Evolutionary conservation across 2,329 filamentous ascomycete species (phyloP), one percentile per base, ranked within the genome.

Genomic region (Hypoxylon sp.): DNA sequence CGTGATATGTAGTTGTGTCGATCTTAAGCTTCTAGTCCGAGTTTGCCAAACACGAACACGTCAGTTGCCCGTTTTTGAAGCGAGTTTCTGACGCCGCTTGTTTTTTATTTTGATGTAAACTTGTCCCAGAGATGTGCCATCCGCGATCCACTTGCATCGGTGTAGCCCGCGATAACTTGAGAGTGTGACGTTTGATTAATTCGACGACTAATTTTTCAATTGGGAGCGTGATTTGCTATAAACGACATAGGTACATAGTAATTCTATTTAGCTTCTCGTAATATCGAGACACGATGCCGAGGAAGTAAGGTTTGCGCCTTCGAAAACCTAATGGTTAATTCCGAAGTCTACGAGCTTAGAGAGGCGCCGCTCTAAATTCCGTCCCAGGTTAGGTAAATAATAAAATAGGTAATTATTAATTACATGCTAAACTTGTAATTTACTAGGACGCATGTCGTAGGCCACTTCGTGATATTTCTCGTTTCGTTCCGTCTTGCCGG

Each of bases 1-100:
- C 62, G 57, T 59, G 47, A 56, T 67, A 56, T 58, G 53, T 39
- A 59, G 52, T 50, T 56, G 48, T 63, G 67, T 48, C 64, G 67
- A 67, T 69, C 67, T 46, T 57, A 28, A 57, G 52, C 49, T 37
- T 59, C 50, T 62, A 49, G 53, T 20, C 39, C 47, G 20, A 19
- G 34, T 48, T 44, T 55, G 48, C 48, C 49, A 58, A 64, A 46
- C 24, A 30, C 11, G 3, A 39, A 24, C 30, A 63, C 52, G 50
- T 34, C 26, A 55, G 46, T 56, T 57, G 47, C 56, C 48, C 62
- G 28, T 62, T 56, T 55, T 46, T 34, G 50, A 41, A 43, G 19
- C 39, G 41, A 58, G 56, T 55, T 65, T 41, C 47, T 49, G 43
- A 54, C 53, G 49, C 39, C 34, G n/a, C 58, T 47, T 32, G 37